Conservation (phyloP, 1,284 basidiomycete species). For the Cryptococcus hybrid region DNA sequence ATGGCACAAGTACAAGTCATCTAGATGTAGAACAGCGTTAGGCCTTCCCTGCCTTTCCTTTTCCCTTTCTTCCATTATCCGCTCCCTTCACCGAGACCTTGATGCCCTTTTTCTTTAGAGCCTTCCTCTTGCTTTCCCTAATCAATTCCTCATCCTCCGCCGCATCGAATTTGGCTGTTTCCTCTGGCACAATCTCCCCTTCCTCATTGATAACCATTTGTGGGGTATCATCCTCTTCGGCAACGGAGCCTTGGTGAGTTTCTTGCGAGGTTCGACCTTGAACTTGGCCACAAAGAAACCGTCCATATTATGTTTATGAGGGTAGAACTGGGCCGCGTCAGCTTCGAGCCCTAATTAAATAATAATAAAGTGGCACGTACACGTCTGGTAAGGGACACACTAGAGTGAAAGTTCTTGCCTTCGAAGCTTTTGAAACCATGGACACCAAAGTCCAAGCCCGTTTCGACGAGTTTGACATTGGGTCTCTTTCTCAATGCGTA, state of each 20-base stretch:
- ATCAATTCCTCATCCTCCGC: constrained; percentile 44
- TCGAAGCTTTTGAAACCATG: constrained; percentile 89
- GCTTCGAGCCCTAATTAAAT: neutral
- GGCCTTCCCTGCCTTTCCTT: constrained; percentile 21
- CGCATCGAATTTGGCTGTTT: constrained; percentile 43
- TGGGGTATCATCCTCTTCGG: constrained; percentile 41
- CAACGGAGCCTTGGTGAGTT: constrained; percentile 48
- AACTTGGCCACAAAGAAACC: constrained; percentile 99
- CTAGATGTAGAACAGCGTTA: neutral
- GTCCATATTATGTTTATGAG: constrained; percentile 65
- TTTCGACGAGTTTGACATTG: constrained; percentile 91
- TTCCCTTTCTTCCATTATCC: constrained; percentile 5
- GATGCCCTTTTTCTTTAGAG: constrained; percentile 53
- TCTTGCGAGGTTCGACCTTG: constrained; percentile 78
- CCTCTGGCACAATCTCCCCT: constrained; percentile 29
- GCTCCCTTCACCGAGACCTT: constrained; percentile 32
- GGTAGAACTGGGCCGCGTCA: constrained; percentile 39
- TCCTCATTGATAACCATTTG: constrained; percentile 37
- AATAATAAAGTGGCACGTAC: constrained; percentile 52
- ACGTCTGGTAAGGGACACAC: constrained; percentile 76
- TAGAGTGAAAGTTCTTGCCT: constrained; percentile 82
- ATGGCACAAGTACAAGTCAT: constrained; percentile 2
- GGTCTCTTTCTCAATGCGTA: constrained; percentile 97
- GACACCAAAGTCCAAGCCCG: constrained; percentile 88
- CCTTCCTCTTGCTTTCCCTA: constrained; percentile 50